Base-by-base conservation (phyloP, 768 basidiomycete species). In the Boletus pseudopeckii region DNA sequence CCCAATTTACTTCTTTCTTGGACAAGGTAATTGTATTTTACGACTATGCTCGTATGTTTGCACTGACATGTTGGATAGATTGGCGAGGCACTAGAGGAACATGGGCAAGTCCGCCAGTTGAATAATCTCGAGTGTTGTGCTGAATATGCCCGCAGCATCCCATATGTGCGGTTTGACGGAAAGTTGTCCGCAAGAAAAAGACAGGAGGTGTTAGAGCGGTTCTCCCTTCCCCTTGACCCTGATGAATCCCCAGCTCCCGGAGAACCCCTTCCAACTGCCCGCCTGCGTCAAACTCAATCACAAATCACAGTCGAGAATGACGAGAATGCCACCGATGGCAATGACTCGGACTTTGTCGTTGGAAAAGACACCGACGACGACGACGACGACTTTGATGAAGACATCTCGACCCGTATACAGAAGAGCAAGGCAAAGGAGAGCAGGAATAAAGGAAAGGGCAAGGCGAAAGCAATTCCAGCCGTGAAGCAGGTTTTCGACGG, bases 1-100 rank as follows among this genome's bases (percentile, higher is more conserved):
- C 89, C 3, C 92, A 95, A 61, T 95, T 93, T 63, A 95, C 91
- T 4, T 80, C 83, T 3, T 93, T 91, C 71, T 68, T 93, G 49
- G 86, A 90, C 72, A 87, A 90, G 74, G 90, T 86, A 55, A 45
- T 26, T 30, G 32, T 39, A 4, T 34, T 34, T 36, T 34, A 24
- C 4, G 9, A 15, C 6, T 2, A 26, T 30, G 18, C 0, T 34
- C 2, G 28, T 26, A 17, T 45, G 41, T 14, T 38, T 41, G 28
- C 34, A 39, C 47, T 52, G 28, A 56, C 52, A n/a, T 15, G 2
- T n/a, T 40, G 37, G 13, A 32, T 57, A 91, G 87, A 87, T 94
- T 58, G 87, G 79, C 4, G 81, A 86, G 53, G 76, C 76, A 9
- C 67, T 94, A 39, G 82, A 86, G 34, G 78, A 81, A 51, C 79